Evolutionary conservation across 1,284 basidiomycete species (phyloP), one percentile per base, ranked within the genome.

Genomic region (Ceratobasidium papillatum): DNA sequence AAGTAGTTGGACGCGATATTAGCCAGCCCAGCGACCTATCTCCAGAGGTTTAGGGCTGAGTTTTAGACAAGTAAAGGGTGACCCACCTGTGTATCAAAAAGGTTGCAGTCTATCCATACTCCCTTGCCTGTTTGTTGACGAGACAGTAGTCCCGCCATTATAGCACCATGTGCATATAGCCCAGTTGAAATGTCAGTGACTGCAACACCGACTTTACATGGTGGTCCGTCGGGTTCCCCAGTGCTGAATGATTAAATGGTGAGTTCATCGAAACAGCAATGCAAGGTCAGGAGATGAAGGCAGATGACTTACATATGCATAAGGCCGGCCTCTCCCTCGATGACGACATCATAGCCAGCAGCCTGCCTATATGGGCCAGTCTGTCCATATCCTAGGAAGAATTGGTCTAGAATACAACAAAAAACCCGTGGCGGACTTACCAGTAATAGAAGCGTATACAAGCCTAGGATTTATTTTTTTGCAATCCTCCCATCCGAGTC

Each of bases 1-100:
- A 98, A 88, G 84, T 95, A 98, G 83, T 96, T 98, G 12, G 93
- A 94, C 3, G 93, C 96, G 75, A 99, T 95, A 81, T 98, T 98
- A 0, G 91, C 95, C 5, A 98, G 87, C 8, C 93, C 94, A 8
- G 96, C 95, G 72, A 98, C 89, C 91, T 96, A 81, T 32, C 9
- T 72, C 9, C 34, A 12, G 4, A 19, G 3, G 76, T 65, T 47
- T 22, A 30, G n/a, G 25, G 47, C 32, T 52, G 54, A 43, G 62
- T 45, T 64, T 22, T 27, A 27, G 72, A 25, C 38, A 47, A 72
- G n/a, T n/a, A 47, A 77, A 76, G n/a, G 22, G 64, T 27, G n/a
- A 75, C 84, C 73, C 77, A 92, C 93, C 84, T 95, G 94, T 12
- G 90, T 89, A 79, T 95, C 94, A 78, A 96, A 95, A 49, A 97